Conservation (phyloP, 345 rosid species). For the Aurinia saxatilis region DNA sequence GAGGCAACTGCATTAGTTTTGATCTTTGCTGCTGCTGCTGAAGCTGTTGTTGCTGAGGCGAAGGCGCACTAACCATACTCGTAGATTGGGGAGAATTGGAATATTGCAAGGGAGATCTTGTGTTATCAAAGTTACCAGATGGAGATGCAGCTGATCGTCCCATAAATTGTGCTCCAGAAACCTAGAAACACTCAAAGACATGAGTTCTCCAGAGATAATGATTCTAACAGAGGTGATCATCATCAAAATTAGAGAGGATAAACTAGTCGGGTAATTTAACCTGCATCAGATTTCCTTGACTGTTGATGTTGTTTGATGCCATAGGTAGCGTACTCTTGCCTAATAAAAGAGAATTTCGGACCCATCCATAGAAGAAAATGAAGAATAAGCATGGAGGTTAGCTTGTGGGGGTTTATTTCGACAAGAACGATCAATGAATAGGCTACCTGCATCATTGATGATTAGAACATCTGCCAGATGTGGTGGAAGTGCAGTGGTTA, state of each 20-base stretch:
- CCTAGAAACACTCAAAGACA: slow-evolving; percentile 33
- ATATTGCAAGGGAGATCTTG: slow-evolving; percentile 81
- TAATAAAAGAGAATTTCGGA: slow-evolving; percentile 21
- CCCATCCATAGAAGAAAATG: background rate
- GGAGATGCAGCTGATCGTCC: slow-evolving; percentile 93
- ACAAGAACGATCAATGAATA: slow-evolving; percentile 56
- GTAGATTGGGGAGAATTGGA: slow-evolving; percentile 90
- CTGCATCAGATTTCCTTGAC: slow-evolving; percentile 69
- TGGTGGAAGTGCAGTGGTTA: slow-evolving; percentile 69
- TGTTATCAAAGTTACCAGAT: slow-evolving; percentile 59
- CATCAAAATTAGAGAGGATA: background rate
- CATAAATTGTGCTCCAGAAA: slow-evolving; percentile 62
- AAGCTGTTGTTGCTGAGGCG: slow-evolving; percentile 80
- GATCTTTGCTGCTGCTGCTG: slow-evolving; percentile 70
- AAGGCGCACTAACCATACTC: slow-evolving; percentile 70
- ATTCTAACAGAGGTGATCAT: background rate
- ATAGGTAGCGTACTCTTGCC: slow-evolving; percentile 62
- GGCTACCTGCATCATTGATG: slow-evolving; percentile 49
- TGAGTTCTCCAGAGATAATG: background rate
- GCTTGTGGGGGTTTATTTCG: background rate
- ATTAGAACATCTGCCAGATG: slow-evolving; percentile 73
- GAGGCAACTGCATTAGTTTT: slow-evolving; percentile 70
- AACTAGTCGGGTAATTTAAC: slow-evolving; percentile 26
- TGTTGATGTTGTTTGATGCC: slow-evolving; percentile 45
- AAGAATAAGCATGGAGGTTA: background rate